phyloP scores from a whole-genome alignment of 257 asterid genomes.

The Paulownia fortunei region DNA sequence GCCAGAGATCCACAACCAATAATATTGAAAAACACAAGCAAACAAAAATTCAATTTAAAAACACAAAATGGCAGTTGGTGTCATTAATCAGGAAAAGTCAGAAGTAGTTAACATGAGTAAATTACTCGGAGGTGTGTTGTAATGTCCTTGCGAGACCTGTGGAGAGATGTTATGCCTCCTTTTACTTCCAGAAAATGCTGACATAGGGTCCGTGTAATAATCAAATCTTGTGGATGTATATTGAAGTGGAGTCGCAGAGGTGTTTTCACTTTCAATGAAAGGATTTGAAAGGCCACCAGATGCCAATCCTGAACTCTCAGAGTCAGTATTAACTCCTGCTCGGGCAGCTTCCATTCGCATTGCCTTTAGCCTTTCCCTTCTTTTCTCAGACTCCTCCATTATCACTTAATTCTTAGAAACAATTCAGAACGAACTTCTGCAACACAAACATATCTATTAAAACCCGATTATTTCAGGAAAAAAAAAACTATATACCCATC shows the following conservation, averaged over 20 bases:
- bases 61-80: background rate
- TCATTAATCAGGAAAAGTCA: background rate
- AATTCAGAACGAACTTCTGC: slow-evolving; percentile 30
- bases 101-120: slow-evolving; percentile 1
- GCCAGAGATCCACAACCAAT: background rate
- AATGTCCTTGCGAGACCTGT: slow-evolving; percentile 54
- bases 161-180: slow-evolving; percentile 50
- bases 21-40: background rate
- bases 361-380: slow-evolving; percentile 76
- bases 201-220: slow-evolving; percentile 82
- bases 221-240: slow-evolving; percentile 63
- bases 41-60: background rate
- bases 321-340: slow-evolving; percentile 33
- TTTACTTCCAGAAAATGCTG: slow-evolving; percentile 73
- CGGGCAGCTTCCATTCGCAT: slow-evolving; percentile 68
- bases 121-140: slow-evolving; percentile 62
- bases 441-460: slow-evolving; percentile 18
- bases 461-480: background rate
- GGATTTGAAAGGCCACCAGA: slow-evolving; percentile 70
- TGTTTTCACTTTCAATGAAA: slow-evolving; percentile 47
- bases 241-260: slow-evolving; percentile 36
- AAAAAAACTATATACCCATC: background rate
- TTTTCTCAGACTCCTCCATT: slow-evolving; percentile 84
- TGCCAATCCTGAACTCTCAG: slow-evolving; percentile 35
- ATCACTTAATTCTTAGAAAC: slow-evolving; percentile 22